Evolutionary conservation across 108 stramenopile species (phyloP), one percentile per base, ranked within the genome.

Genomic region (Cyclotella cryptica): DNA sequence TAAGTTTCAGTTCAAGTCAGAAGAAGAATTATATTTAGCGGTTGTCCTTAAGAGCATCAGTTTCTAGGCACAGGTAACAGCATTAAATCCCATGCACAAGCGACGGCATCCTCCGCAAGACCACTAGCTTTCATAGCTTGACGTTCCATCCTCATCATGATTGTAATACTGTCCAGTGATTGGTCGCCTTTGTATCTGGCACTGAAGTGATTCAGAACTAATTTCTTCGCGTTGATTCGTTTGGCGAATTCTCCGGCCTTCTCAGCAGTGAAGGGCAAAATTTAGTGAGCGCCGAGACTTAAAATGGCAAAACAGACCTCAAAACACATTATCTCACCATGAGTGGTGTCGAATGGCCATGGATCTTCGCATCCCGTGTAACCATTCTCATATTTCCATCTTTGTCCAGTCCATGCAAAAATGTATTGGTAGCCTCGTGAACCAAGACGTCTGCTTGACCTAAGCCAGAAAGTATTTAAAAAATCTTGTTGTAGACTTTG

Each of bases 361-460:
- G 94, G n/a, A 87, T 72, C 49, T 89, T 86, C 18, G 94, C 86
- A 68, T 93, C 93, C 24, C 74, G 78, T 0, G 86, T 91, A 9
- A 92, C 92, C 27, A 68, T 55, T 47, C 73, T 66, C 24, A 87
- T 21, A 61, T 71, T 85, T 4, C 87, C 83, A 62, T 89, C 92
- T 45, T 87, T 85, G 51, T 95, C 94, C 43, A 92, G 65, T 28
- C 89, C 91, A 52, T 71, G 63, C 62, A 96, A 66, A 70, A 76
- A 94, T 2, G 88, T 81, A 53, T 98, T 98, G 0, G 97, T 98
- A 11, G 97, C 92, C 81, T 98, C 97, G 70, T 98, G 97, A 15
- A 98, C 77, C 9, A 98, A 44, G 1, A 96, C 87, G 74, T 98
- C 96, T 15, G 93, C 90, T 53, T 80, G 81, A 22, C 92, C 86